Percentiles rank a stretch among this genome's conserved stretches.
phyloP scores from a whole-genome alignment of 257 asterid genomes.

The Salvia hispanica region DNA sequence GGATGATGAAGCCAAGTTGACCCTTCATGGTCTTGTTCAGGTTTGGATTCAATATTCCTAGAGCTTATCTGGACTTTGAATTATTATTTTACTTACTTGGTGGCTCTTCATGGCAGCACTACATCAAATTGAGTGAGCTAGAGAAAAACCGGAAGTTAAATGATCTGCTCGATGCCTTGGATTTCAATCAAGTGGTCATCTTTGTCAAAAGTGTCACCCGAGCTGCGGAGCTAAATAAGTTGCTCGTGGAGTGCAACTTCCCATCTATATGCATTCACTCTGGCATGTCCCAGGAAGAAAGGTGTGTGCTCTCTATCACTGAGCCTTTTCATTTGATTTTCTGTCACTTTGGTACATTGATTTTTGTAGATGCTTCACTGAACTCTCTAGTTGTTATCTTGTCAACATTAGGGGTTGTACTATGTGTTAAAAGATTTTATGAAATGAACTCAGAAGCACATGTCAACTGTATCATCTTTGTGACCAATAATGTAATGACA shows the following conservation, averaged over 20 bases:
- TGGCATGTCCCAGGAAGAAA: conserved; percentile 97
- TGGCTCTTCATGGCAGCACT: conserved; percentile 58
- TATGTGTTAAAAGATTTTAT: background rate
- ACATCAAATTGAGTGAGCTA: conserved; percentile 85
- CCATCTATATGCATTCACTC: conserved; percentile 95
- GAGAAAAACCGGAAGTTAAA: conserved; percentile 91
- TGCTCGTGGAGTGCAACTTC: conserved; percentile 85
- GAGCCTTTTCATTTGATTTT: background rate
- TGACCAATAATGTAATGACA: conserved; percentile 7
- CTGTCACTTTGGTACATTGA: background rate
- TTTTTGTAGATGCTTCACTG: conserved; percentile 8
- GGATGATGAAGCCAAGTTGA: conserved; percentile 94
- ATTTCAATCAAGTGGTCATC: conserved; percentile 89
- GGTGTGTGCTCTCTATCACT: conserved; percentile 45
- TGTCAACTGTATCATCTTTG: no score
- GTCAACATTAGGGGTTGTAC: background rate
- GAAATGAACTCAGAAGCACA: background rate
- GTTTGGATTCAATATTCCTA: conserved; percentile 34
- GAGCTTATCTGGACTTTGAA: conserved; percentile 6
- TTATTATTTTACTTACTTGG: background rate
- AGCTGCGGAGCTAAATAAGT: conserved; percentile 90
- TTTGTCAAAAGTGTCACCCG: conserved; percentile 89
- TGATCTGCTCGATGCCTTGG: conserved; percentile 88
- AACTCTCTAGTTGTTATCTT: no score
- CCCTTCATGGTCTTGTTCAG: conserved; percentile 98